A percentile compares a stretch with the other conserved stretches of the same genome.
Evolutionary conservation across 768 basidiomycete species (phyloP).

Genomic region (Auricularia sp.): DNA sequence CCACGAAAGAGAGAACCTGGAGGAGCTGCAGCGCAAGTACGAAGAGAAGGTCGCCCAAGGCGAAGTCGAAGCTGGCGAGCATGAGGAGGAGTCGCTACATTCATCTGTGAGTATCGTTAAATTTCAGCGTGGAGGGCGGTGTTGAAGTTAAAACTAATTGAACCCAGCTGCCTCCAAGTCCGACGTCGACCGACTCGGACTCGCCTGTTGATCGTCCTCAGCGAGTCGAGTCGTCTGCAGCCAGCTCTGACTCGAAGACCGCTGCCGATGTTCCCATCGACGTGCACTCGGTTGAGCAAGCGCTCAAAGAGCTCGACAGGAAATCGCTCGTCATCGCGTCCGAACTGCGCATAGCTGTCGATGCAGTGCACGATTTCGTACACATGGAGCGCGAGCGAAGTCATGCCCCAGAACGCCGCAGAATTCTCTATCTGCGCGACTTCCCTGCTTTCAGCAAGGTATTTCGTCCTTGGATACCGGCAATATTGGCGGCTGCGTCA

Average conservation of each 20-base stretch:
- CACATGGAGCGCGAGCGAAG: background rate
- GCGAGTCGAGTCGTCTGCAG: too few relatives aligned
- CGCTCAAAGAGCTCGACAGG: background rate
- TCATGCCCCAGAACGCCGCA: background rate
- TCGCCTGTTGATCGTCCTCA: too few relatives aligned
- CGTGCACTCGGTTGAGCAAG: slow-evolving; percentile 4
- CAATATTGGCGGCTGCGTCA: background rate
- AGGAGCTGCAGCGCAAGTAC: too few relatives aligned
- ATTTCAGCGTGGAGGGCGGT: too few relatives aligned
- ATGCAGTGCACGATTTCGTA: background rate
- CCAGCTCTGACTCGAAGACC: background rate
- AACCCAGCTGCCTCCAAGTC: too few relatives aligned
- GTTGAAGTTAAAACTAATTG: too few relatives aligned
- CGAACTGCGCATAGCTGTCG: background rate
- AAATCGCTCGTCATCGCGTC: background rate
- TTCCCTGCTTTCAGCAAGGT: background rate
- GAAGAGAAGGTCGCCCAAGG: too few relatives aligned
- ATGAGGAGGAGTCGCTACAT: too few relatives aligned
- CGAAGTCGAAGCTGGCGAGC: too few relatives aligned
- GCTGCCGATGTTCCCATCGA: slow-evolving; percentile 12
- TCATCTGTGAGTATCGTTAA: too few relatives aligned
- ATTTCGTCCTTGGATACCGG: background rate
- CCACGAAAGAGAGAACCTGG: too few relatives aligned
- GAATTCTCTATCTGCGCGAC: background rate
- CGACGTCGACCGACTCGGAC: too few relatives aligned